phyloP scores from a whole-genome alignment of 495 filamentous ascomycete genomes.

The Podospora didyma region DNA sequence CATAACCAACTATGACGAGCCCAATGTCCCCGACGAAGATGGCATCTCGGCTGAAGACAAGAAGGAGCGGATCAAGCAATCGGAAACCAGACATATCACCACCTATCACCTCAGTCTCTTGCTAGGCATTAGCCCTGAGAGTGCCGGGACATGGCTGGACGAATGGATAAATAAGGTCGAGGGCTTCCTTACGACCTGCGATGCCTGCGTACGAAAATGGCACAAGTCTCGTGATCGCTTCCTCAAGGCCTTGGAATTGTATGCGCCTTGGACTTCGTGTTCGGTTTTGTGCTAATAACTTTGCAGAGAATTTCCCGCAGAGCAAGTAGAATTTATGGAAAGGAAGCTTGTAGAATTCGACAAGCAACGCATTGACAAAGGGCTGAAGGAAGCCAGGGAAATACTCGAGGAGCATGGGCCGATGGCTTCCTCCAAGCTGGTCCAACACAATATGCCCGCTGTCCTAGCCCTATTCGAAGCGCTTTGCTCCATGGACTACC shows the following conservation, averaged over 20 bases:
- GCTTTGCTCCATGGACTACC: conserved; percentile 47
- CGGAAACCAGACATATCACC: conserved; percentile 47
- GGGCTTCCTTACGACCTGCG: conserved; percentile 59
- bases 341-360: conserved; percentile 43
- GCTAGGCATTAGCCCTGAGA: conserved; percentile 60
- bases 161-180: conserved; percentile 52
- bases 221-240: conserved; percentile 52
- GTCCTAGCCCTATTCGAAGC: conserved; percentile 51
- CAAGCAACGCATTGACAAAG: conserved; percentile 29
- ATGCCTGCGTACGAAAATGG: conserved; percentile 75
- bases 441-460: conserved; percentile 28
- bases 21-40: conserved; percentile 31
- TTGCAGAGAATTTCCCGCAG: conserved; percentile 27
- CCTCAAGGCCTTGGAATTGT: conserved; percentile 38
- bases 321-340: conserved; percentile 31
- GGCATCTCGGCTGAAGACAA: conserved; percentile 32
- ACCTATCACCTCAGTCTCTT: conserved; percentile 63
- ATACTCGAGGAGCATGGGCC: conserved; percentile 36
- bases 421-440: conserved; percentile 25
- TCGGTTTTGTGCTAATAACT: conserved; percentile 30
- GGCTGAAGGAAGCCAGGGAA: conserved; percentile 32
- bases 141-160: conserved; percentile 53
- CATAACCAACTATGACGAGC: conserved; percentile 51
- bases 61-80: conserved; percentile 42
- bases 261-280: not conserved